Percentiles rank a stretch among this genome's conserved stretches.
Evolutionary conservation across 371 early-diverging fungal species (phyloP).

Genomic region (Mucor velutinosus): DNA sequence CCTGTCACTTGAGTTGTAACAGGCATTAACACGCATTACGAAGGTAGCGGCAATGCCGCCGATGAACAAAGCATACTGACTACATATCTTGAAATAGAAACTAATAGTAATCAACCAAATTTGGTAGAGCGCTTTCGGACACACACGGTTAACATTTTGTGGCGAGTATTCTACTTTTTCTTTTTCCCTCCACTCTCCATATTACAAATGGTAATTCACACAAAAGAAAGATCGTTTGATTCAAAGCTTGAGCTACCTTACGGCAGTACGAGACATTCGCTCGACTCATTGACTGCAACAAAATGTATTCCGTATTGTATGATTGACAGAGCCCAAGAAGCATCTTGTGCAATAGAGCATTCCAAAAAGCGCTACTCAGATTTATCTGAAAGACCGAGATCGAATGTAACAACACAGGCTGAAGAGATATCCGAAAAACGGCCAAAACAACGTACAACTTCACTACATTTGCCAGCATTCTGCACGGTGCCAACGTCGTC

Average conservation of each 20-base stretch:
- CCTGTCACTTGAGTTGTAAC: too few species aligned
- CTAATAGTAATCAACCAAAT: too few species aligned
- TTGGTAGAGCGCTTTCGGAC: too few species aligned
- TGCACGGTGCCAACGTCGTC: too few species aligned
- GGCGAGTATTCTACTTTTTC: not conserved
- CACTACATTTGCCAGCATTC: not conserved
- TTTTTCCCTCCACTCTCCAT: not conserved
- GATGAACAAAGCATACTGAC: too few species aligned
- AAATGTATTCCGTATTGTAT: not conserved
- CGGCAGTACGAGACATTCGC: not conserved
- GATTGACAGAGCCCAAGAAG: not conserved
- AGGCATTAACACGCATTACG: too few species aligned
- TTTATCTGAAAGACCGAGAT: not conserved
- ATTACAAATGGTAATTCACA: not conserved
- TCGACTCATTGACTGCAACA: not conserved
- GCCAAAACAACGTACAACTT: not conserved
- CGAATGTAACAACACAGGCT: not conserved
- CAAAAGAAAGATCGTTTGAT: not conserved
- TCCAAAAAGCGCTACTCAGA: not conserved
- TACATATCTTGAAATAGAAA: too few species aligned
- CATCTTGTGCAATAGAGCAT: too few species aligned
- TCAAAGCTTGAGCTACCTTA: not conserved
- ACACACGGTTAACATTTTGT: not conserved
- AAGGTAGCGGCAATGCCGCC: too few species aligned
- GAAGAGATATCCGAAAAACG: not conserved